phyloP scores from a whole-genome alignment of 2,329 filamentous ascomycete genomes.

The Aspergillus persii region DNA sequence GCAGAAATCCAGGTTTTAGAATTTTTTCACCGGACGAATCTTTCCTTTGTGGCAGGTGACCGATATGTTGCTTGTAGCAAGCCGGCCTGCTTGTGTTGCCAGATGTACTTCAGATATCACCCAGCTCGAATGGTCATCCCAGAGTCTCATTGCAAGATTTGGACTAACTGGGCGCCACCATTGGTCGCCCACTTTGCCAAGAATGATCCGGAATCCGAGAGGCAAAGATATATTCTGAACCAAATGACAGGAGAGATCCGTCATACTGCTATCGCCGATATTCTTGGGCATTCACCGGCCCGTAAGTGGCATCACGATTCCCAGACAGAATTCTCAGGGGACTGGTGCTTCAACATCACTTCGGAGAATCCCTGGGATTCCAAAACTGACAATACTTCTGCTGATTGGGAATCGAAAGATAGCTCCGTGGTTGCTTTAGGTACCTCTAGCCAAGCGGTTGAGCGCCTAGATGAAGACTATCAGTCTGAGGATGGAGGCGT shows the following conservation, averaged over 20 bases:
- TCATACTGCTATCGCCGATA: slow-evolving; percentile 20
- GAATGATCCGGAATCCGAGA: slow-evolving; percentile 9
- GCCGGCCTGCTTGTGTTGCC: slow-evolving; percentile 51
- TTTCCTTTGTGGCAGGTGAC: slow-evolving; percentile 41
- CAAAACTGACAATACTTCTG: background rate
- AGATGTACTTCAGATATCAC: slow-evolving; percentile 29
- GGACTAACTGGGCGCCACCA: slow-evolving; percentile 29
- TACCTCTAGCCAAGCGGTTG: background rate
- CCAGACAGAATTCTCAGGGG: slow-evolving; percentile 18
- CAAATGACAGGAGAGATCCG: slow-evolving; percentile 25
- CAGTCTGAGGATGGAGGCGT: slow-evolving; percentile 4
- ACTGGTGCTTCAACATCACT: background rate
- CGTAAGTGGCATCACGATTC: slow-evolving; percentile 25
- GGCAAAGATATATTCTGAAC: slow-evolving; percentile 24
- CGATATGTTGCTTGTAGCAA: slow-evolving; percentile 54
- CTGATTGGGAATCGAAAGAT: background rate
- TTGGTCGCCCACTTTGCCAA: slow-evolving; percentile 11
- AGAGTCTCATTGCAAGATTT: slow-evolving; percentile 27
- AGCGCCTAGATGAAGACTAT: background rate
- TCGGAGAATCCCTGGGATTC: background rate
- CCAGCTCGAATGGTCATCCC: slow-evolving; percentile 26
- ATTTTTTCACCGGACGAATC: slow-evolving; percentile 37
- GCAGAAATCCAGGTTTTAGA: slow-evolving; percentile 51
- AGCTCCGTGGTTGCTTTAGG: background rate
- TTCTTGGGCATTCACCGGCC: slow-evolving; percentile 18